Evolutionary conservation across 768 basidiomycete species (phyloP).

Genomic region (Hericium coralloides): DNA sequence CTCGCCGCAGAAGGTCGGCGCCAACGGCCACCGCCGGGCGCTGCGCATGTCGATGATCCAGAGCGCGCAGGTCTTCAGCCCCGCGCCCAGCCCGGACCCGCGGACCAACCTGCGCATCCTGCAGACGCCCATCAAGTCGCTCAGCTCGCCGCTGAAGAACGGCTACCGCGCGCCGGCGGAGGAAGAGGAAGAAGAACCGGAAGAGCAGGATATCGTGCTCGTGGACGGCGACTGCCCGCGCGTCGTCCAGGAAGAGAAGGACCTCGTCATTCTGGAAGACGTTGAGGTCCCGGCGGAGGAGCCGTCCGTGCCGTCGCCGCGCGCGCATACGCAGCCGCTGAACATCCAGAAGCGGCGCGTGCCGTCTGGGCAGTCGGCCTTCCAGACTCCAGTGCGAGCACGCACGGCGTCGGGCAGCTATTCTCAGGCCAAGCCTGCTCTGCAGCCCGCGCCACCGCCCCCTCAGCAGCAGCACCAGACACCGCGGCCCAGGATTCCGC

Average conservation of each 20-base stretch:
- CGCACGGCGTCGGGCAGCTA: conserved; percentile 4
- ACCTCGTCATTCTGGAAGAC: conserved; percentile 65
- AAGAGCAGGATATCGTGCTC: conserved; percentile 38
- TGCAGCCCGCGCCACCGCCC: conserved; percentile 6
- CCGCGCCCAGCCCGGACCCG: conserved; percentile 49
- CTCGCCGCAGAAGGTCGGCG: not conserved
- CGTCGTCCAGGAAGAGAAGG: conserved; percentile 61
- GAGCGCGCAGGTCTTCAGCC: conserved; percentile 65
- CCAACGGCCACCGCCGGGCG: conserved; percentile 27
- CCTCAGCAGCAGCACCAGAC: conserved; percentile 17
- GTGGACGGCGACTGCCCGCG: conserved; percentile 59
- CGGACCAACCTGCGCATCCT: conserved; percentile 56
- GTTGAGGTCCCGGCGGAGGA: conserved; percentile 30
- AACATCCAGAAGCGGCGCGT: conserved; percentile 4
- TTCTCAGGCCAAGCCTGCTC: conserved; percentile 9
- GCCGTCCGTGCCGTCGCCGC: not conserved
- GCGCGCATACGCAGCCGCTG: not conserved
- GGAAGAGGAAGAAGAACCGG: conserved; percentile 32
- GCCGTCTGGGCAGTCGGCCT: not conserved
- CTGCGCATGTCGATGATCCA: conserved; percentile 71
- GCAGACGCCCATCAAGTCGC: conserved; percentile 38
- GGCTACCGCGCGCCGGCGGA: conserved; percentile 8
- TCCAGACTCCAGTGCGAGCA: conserved; percentile 5
- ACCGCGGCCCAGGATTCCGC: conserved; percentile 19
- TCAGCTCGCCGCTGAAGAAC: conserved; percentile 15